Evolutionary conservation across 148 eudicot genomes (phyloP), one percentile per base, ranked within the genome.

Genomic region (Fagopyrum homotropicum): DNA sequence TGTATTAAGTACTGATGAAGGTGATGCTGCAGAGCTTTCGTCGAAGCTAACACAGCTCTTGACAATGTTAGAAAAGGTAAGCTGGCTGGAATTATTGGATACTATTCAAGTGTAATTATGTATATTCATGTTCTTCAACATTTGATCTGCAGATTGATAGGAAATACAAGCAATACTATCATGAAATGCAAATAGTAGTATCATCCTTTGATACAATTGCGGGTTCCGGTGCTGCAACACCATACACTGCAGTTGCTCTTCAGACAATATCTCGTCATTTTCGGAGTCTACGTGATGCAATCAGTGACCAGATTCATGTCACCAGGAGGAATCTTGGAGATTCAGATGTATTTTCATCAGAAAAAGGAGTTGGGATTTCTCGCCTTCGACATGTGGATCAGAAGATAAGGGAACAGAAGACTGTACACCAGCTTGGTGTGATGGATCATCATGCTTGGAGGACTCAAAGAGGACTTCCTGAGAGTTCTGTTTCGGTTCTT

Each of bases 51-150:
- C 93, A 1, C 89, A 91, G 61, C 92, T 93, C 69, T 80, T 91
- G 15, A 84, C 81, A 80, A 91, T 93, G 98, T 89, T 93, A 60
- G 98, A 93, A 76, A 97, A 93, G 92, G 98, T 93, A 89, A 45
- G 22, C 44, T 6, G 15, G 19, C 6, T 47, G 63, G 3, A 6
- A 8, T 6, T 2, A 1, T 17, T 22, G 63, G 4, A 57, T 2
- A 17, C n/a, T 1, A 19, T 19, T 26, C 4, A 19, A 35, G 6
- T 72, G 35, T 14, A 44, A 9, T 15, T n/a, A 17, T 45, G 46
- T 49, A 47, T 52, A 14, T 48, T 46, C 19, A 30, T 71, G 17
- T 69, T 30, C 1, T 30, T 30, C 35, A 30, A 30, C 2, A 30
- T 30, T 72, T 68, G 10, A 61, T 63, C 8, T 75, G 72, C 55